These are phyloP conservation scores for Amanita thiersii DNA, from an alignment of 768 basidiomycete species.

Conservation along the genomic window DNA sequence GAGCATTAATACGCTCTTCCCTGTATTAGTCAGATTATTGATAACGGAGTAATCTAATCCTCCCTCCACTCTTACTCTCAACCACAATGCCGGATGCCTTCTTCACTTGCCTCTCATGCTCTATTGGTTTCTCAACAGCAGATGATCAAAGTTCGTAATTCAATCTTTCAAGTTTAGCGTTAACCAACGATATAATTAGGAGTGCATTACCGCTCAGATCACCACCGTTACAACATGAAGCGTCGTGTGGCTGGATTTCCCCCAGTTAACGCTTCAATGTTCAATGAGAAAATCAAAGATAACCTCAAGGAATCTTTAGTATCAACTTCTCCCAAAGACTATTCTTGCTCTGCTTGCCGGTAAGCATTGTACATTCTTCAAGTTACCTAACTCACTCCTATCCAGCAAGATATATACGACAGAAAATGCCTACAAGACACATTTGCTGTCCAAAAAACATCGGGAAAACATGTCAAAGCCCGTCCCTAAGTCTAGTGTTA, in stretches of 20 bases:
- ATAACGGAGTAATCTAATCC: too few relatives aligned
- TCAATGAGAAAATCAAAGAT: constrained; percentile 86
- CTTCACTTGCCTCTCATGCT: constrained; percentile 89
- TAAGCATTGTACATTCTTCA: constrained; percentile 30
- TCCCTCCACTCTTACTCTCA: constrained; percentile 1
- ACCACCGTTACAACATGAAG: constrained; percentile 98
- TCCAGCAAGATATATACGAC: constrained; percentile 82
- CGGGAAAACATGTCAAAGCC: constrained; percentile 60
- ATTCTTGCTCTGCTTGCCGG: constrained; percentile 78
- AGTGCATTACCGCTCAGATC: constrained; percentile 85
- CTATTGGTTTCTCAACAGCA: constrained; percentile 76
- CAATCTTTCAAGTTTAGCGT: background rate
- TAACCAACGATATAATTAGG: constrained; percentile 32
- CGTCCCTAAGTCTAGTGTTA: background rate
- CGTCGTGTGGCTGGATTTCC: constrained; percentile 86
- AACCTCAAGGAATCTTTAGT: constrained; percentile 69
- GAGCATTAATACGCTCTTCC: too few relatives aligned
- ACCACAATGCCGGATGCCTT: constrained; percentile 30
- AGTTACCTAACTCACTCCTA: constrained; percentile 1
- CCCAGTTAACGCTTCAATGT: constrained; percentile 68
- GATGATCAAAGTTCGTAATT: constrained; percentile 71
- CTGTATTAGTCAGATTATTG: too few relatives aligned
- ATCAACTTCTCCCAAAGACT: constrained; percentile 48
- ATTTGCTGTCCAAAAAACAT: constrained; percentile 86
- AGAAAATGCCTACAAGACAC: constrained; percentile 83